Evolutionary conservation across 768 basidiomycete genomes (phyloP).

Genomic region (Daedalea quercina): DNA sequence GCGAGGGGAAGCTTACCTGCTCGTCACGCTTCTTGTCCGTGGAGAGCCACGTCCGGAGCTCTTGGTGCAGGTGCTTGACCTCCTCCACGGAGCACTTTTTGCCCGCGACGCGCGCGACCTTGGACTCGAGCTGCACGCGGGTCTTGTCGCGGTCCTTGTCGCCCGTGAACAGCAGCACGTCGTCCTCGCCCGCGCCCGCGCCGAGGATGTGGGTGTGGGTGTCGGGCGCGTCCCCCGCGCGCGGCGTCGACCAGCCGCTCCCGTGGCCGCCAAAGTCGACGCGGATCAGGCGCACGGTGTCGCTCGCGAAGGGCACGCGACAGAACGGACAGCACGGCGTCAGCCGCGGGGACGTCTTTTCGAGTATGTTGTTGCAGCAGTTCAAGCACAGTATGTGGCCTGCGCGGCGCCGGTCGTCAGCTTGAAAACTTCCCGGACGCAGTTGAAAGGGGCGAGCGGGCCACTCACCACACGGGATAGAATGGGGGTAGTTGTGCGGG

Average conservation of each 20-base stretch:
- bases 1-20: conserved; percentile 49
- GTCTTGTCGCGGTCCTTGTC: neutral
- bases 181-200: conserved; percentile 24
- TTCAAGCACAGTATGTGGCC: conserved; percentile 75
- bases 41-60: conserved; percentile 70
- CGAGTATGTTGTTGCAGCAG: conserved; percentile 76
- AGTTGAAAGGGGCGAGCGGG: conserved; percentile 15
- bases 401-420: conserved; percentile 24
- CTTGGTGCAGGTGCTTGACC: conserved; percentile 69
- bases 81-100: conserved; percentile 89
- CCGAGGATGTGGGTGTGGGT: conserved; percentile 27
- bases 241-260: conserved; percentile 64
- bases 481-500: conserved; percentile 66
- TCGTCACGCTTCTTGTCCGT: conserved; percentile 54
- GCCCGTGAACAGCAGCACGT: conserved; percentile 18
- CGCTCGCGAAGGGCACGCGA: conserved; percentile 64
- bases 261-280: conserved; percentile 52
- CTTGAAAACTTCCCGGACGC: conserved; percentile 21
- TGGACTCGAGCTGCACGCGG: conserved; percentile 53
- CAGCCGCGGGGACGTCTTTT: conserved; percentile 68
- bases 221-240: conserved; percentile 42
- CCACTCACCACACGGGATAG: conserved; percentile 76
- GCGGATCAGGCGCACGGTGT: conserved; percentile 69
- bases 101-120: conserved; percentile 69
- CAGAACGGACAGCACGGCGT: conserved; percentile 81